phyloP scores from a whole-genome alignment of 2,329 filamentous ascomycete species.

The Blastomyces gilchristii region DNA sequence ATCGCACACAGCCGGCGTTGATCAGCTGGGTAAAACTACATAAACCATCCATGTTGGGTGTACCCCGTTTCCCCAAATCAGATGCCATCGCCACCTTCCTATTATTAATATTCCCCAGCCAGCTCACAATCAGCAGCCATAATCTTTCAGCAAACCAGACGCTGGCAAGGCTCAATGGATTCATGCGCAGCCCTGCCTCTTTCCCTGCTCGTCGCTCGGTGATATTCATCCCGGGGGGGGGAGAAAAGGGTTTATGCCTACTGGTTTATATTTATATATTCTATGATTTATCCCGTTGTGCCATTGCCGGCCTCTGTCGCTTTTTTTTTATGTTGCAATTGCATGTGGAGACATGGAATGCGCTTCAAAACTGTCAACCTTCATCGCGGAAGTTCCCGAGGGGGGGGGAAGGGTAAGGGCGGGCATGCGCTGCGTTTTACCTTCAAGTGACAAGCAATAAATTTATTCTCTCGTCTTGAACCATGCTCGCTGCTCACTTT shows the following conservation, averaged over 20 bases:
- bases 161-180: not conserved
- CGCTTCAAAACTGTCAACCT: too few species aligned
- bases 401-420: too few species aligned
- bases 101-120: not conserved
- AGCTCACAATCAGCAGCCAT: not conserved
- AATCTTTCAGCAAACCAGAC: not conserved
- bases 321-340: not conserved
- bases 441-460: not conserved
- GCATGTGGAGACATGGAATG: not conserved
- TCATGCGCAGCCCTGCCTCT: not conserved
- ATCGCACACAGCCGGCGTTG: slow-evolving; percentile 2
- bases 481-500: not conserved
- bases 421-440: too few species aligned
- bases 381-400: not conserved
- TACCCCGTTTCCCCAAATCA: slow-evolving; percentile 1
- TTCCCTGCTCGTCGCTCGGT: not conserved
- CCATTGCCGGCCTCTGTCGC: not conserved
- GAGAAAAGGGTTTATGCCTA: not conserved
- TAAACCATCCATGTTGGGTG: not conserved
- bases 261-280: not conserved
- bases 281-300: not conserved
- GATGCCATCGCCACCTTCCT: slow-evolving; percentile 1
- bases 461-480: not conserved
- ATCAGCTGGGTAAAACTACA: slow-evolving; percentile 1
- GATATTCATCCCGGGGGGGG: not conserved